These are phyloP conservation scores for Daldinia loculata DNA, from an alignment of 495 filamentous ascomycete species.

Conservation along the genomic window DNA sequence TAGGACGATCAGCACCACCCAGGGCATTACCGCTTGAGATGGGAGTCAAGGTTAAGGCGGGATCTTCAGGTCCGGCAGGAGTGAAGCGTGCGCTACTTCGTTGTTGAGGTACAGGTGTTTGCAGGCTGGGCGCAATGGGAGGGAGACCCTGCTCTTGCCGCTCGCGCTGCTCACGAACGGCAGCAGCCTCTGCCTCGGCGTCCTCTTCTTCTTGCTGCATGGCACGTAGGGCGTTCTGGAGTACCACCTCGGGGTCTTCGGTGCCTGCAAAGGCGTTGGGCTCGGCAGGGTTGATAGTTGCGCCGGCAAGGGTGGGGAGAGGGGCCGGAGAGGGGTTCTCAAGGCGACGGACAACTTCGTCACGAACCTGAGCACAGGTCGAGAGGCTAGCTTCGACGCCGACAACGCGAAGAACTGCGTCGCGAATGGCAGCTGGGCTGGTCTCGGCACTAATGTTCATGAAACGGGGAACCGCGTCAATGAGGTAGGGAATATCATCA, in stretches of 20 bases:
- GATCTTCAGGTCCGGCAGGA: slow-evolving; percentile 46
- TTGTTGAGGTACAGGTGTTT: slow-evolving; percentile 37
- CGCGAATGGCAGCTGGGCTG: slow-evolving; percentile 57
- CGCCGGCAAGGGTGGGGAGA: slow-evolving; percentile 39
- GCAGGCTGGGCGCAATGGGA: slow-evolving; percentile 42
- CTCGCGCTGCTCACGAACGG: slow-evolving; percentile 55
- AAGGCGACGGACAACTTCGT: slow-evolving; percentile 57
- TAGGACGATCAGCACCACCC: slow-evolving; percentile 56
- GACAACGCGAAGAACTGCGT: slow-evolving; percentile 55
- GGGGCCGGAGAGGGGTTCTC: slow-evolving; percentile 46
- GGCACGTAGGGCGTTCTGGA: slow-evolving; percentile 58
- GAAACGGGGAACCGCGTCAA: slow-evolving; percentile 58
- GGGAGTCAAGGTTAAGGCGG: slow-evolving; percentile 56
- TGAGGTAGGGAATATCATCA: slow-evolving; percentile 59
- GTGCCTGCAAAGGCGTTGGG: slow-evolving; percentile 41
- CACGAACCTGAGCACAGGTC: slow-evolving; percentile 59
- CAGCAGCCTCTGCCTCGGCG: slow-evolving; percentile 57
- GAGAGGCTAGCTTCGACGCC: slow-evolving; percentile 57
- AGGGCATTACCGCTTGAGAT: slow-evolving; percentile 56
- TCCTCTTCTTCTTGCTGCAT: slow-evolving; percentile 61
- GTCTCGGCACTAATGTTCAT: slow-evolving; percentile 58
- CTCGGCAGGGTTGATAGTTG: slow-evolving; percentile 36
- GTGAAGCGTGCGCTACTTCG: slow-evolving; percentile 37
- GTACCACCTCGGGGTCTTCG: slow-evolving; percentile 60
- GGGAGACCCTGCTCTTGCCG: slow-evolving; percentile 55